phyloP scores from a whole-genome alignment of 257 asterid species.

The Capsicum baccatum region DNA sequence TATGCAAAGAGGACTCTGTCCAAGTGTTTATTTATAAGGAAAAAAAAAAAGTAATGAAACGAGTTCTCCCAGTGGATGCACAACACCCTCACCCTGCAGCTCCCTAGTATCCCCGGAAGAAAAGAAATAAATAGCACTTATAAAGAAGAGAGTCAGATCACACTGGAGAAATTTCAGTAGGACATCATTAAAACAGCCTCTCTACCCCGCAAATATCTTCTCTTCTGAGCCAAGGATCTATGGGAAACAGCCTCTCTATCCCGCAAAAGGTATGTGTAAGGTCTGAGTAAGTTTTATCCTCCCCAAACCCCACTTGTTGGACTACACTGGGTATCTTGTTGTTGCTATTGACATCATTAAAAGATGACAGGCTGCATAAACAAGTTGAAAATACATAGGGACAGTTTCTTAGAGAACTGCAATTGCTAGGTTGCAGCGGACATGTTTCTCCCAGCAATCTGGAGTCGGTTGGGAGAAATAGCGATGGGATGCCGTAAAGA shows the following conservation, averaged over 20 bases:
- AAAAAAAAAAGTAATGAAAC: not conserved
- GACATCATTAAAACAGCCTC: not conserved
- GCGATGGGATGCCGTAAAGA: not conserved
- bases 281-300: not conserved
- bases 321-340: not conserved
- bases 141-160: not conserved
- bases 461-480: not conserved
- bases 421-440: not conserved
- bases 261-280: not conserved
- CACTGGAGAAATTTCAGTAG: constrained; percentile 1
- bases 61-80: not conserved
- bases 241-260: not conserved
- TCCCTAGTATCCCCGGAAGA: not conserved
- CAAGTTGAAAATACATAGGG: not conserved
- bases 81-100: constrained; percentile 26
- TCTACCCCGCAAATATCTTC: not conserved
- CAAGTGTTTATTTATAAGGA: not conserved
- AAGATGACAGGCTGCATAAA: constrained; percentile 14
- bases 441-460: constrained; percentile 19
- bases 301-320: not conserved
- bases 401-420: constrained; percentile 3
- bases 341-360: not conserved
- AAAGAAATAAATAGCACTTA: not conserved
- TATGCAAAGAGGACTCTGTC: not conserved
- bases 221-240: not conserved